These are phyloP conservation scores for Typha latifolia DNA, from an alignment of 176 grass and related monocot genomes.

Conservation along the genomic window DNA sequence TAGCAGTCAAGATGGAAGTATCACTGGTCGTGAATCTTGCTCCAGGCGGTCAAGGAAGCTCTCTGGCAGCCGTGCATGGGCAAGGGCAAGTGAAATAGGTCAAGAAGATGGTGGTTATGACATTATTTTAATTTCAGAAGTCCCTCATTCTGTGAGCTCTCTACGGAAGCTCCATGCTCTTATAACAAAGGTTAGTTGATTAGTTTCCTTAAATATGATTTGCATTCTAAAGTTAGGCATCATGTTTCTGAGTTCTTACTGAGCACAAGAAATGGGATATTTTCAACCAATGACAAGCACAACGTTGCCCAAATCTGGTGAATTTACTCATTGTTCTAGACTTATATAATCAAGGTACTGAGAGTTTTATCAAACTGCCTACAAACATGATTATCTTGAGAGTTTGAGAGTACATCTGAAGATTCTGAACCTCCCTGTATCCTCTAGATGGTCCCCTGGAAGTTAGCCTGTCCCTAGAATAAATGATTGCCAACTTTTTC, in stretches of 20 bases:
- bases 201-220: not conserved
- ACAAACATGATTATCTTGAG: no score
- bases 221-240: not conserved
- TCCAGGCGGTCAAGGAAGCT: slow-evolving; percentile 73
- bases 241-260: not conserved
- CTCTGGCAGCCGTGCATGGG: slow-evolving; percentile 88
- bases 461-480: no score
- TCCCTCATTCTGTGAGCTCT: slow-evolving; percentile 41
- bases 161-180: slow-evolving; percentile 79
- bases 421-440: no score
- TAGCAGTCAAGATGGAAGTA: slow-evolving; percentile 72
- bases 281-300: no score
- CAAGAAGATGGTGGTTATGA: slow-evolving; percentile 68
- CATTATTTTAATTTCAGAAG: slow-evolving; percentile 70
- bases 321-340: no score
- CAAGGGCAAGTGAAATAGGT: slow-evolving; percentile 62
- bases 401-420: no score
- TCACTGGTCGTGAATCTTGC: slow-evolving; percentile 45
- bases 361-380: no score
- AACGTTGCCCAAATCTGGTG: no score
- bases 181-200: slow-evolving; percentile 69
- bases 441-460: no score
- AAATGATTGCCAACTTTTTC: no score
- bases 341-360: no score
- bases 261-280: not conserved